Base-by-base conservation (phyloP, 352 stramenopile genomes). In the Globisporangium uncinulatum region DNA sequence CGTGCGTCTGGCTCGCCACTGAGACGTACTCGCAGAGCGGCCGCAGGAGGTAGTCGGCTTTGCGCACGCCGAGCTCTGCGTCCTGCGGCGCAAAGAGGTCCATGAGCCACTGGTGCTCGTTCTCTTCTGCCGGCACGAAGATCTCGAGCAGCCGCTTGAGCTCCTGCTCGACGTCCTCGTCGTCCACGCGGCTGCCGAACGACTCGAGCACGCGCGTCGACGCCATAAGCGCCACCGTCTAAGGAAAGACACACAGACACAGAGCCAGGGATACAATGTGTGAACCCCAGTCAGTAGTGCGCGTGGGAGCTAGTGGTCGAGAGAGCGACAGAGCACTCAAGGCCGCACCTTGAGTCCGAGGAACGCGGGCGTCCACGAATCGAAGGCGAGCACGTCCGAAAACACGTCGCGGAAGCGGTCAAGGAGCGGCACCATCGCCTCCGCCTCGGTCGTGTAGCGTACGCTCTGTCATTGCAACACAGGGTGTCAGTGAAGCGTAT, bases 141-240 rank as follows among this genome's bases (percentile, higher is more conserved):
- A 87, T 61, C 19, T 65, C 43, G 41, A 83, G 73, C 11, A 89
- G 65, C 74, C 70, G 86, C 15, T 65, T 68, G n/a, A 92, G 54
- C 24, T 77, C 67, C 21, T 66, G 48, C 15, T 71, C 46, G 9
- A 89, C 82, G 15, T 78, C 65, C 6, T 63, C 46, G 10, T 57
- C 37, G 0, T 61, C 29, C 1, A 86, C 65, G 43, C 76, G 57
- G 0, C 84, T 68, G 0, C 69, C 62, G 51, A 92, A 92, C 6
- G 78, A 80, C 62, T 92, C 82, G 13, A 90, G 59, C 19, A 85
- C 59, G 45, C 79, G 76, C 6, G 76, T 90, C 2, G 56, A 69
- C 0, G 77, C 82, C 77, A 88, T 90, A 7, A 89, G 51, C 11
- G 79, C 76, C n/a, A 90, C 79, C 44, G 75, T 66, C 69, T 90